Evolutionary conservation across 139 green algal species (phyloP).

Genomic region (Volvox africanus): DNA sequence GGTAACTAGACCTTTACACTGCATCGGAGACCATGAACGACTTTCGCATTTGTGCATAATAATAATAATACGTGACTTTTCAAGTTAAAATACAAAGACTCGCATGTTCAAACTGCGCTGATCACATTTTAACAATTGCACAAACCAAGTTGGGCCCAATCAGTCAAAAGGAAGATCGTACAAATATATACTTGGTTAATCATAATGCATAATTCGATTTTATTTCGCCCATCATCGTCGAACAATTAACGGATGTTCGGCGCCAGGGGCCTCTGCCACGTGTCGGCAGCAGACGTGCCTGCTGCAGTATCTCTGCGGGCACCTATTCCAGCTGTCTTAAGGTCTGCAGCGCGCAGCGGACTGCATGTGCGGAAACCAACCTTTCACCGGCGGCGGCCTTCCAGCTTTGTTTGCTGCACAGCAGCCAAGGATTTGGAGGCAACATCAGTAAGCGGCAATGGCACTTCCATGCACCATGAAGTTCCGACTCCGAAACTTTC

Average conservation of each 20-base stretch:
- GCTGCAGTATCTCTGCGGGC: constrained; percentile 1
- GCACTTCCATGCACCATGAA: neutral
- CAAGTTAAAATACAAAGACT: too few relatives aligned
- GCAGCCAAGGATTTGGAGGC: constrained; percentile 46
- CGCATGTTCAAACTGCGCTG: constrained; percentile 45
- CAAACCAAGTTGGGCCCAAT: neutral
- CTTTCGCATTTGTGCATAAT: too few relatives aligned
- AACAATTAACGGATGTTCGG: constrained; percentile 17
- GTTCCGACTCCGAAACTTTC: neutral
- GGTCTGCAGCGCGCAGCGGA: constrained; percentile 23
- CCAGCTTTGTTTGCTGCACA: neutral
- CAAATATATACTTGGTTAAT: neutral
- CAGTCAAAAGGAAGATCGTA: neutral
- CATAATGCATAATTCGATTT: neutral
- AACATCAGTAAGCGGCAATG: neutral
- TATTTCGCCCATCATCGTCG: neutral
- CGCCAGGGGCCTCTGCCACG: constrained; percentile 28
- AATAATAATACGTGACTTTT: too few relatives aligned
- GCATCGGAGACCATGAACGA: too few relatives aligned
- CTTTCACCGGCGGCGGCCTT: constrained; percentile 28
- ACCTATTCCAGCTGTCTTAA: constrained; percentile 18
- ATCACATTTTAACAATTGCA: neutral
- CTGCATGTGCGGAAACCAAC: constrained; percentile 1
- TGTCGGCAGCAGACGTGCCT: constrained; percentile 33
- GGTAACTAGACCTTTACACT: too few relatives aligned